Evolutionary conservation across 306 rosid species (phyloP), one percentile per base, ranked within the genome.

Genomic region (Gleditsia sinensis): DNA sequence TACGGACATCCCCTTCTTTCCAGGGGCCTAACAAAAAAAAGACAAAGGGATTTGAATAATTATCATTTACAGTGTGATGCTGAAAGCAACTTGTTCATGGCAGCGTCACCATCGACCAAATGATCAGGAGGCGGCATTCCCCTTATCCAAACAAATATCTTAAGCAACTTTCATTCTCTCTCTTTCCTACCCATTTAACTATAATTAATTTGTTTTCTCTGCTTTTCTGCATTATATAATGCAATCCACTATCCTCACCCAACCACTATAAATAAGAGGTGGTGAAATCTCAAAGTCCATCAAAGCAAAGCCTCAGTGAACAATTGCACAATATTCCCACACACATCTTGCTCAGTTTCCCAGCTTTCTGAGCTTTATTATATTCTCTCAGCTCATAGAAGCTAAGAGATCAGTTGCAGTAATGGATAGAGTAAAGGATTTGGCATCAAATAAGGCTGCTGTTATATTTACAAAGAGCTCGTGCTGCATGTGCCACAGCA

Each of bases 401-500:
- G 24, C 42, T 9, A 59, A n/a, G 66, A 39, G 45, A n/a, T n/a
- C n/a, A 27, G 11, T 73, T 23, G 49, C 33, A 17, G 71, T 7
- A 60, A 95, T 95, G 99, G 98, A 95, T 49, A 88, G 87, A 77
- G 88, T 95, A 11, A 87, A 83, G 79, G 86, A 86, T 2, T 87
- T 95, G 89, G 97, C 99, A 73, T 83, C 98, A 69, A 87, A 88
- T 91, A 95, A 82, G 62, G 99, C 99, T 12, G 97, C 94, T 9
- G 99, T 95, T 69, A 82, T 95, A 77, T 95, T 95, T 60, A 88
- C 98, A 14, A 92, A 92, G 89, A 95, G 99, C 78, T 87, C 97
- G 23, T 95, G 98, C 72, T 95, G 84, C 88, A 92, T 95, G 89
- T 95, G 99, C 75, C 98, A 95, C 83, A 95, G 98, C 76, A 86